Percentiles rank a stretch among this genome's conserved stretches.
phyloP scores from a whole-genome alignment of 2,329 filamentous ascomycete species.

The Apiospora marii region DNA sequence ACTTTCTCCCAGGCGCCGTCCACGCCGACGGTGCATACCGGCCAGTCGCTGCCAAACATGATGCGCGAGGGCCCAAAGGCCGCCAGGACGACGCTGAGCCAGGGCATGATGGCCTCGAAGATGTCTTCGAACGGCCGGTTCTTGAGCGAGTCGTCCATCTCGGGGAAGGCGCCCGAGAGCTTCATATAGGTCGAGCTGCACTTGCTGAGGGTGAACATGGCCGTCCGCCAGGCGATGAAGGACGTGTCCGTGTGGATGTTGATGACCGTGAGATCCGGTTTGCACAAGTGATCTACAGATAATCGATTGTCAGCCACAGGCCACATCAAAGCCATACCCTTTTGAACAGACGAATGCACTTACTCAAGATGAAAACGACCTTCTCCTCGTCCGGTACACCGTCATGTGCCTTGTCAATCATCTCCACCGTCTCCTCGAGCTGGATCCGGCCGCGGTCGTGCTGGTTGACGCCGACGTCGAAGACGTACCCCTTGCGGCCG shows the following conservation, averaged over 20 bases:
- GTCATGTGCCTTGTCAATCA: slow-evolving; percentile 73
- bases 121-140: slow-evolving; percentile 61
- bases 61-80: slow-evolving; percentile 75
- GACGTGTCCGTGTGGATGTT: slow-evolving; percentile 61
- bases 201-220: slow-evolving; percentile 72
- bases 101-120: slow-evolving; percentile 70
- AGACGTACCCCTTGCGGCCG: slow-evolving; percentile 69
- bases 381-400: slow-evolving; percentile 65
- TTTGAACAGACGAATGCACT: slow-evolving; percentile 36
- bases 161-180: slow-evolving; percentile 85
- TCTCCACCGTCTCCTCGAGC: slow-evolving; percentile 73
- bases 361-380: slow-evolving; percentile 75
- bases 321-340: background rate
- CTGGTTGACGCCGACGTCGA: slow-evolving; percentile 87
- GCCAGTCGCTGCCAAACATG: slow-evolving; percentile 96
- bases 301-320: background rate
- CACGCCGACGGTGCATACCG: slow-evolving; percentile 78
- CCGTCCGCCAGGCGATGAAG: slow-evolving; percentile 73
- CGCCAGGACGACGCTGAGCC: slow-evolving; percentile 75
- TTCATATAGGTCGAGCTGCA: slow-evolving; percentile 82
- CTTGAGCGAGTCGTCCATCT: slow-evolving; percentile 69
- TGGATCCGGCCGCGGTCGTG: slow-evolving; percentile 78
- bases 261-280: slow-evolving; percentile 76
- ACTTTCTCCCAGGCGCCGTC: slow-evolving; percentile 74
- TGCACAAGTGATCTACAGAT: slow-evolving; percentile 80